Evolutionary conservation across 345 rosid species (phyloP).

Genomic region (thale cress (Arabidopsis thaliana)): TAIR10.1 NC_003070.9:28156001-28156500

Average conservation of each 20-base stretch:
- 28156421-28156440: neutral
- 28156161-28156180: constrained; percentile 33
- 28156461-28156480: too few relatives aligned
- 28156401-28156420: neutral
- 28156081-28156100: constrained; percentile 43
- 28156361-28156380: neutral
- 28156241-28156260: constrained; percentile 35
- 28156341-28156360: neutral
- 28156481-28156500: neutral
- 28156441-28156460: neutral
- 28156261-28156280: constrained; percentile 16
- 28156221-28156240: constrained; percentile 34
- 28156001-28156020: constrained; percentile 42
- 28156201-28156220: neutral
- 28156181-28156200: constrained; percentile 8
- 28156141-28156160: constrained; percentile 46
- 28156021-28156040: constrained; percentile 50
- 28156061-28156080: constrained; percentile 35
- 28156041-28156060: constrained; percentile 13
- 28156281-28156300: constrained; percentile 12
- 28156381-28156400: neutral
- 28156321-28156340: constrained; percentile 12
- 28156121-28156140: constrained; percentile 42
- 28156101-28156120: constrained; percentile 36
- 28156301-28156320: neutral